Evolutionary conservation across 331 rosid genomes (phyloP).

Genomic region (Rosa hybrid): DNA sequence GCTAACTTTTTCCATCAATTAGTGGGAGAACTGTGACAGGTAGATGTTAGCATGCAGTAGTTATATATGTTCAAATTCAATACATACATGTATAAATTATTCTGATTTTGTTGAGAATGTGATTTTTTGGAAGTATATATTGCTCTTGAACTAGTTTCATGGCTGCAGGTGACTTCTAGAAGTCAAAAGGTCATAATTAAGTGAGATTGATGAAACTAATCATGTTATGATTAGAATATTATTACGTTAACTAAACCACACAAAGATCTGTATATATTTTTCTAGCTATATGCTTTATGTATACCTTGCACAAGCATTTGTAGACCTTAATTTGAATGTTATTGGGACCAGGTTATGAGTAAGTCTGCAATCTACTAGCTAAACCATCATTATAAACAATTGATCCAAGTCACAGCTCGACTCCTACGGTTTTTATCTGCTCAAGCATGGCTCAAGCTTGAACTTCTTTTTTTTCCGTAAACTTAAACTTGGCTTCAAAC

Average conservation of each 20-base stretch:
- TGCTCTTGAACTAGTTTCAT: background rate
- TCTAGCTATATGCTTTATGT: too few relatives aligned
- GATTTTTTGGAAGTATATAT: background rate
- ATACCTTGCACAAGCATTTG: too few relatives aligned
- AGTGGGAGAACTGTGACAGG: background rate
- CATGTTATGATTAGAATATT: background rate
- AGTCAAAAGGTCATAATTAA: background rate
- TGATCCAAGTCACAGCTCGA: too few relatives aligned
- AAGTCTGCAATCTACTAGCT: too few relatives aligned
- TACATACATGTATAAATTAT: background rate
- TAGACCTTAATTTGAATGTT: too few relatives aligned
- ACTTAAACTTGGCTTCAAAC: too few relatives aligned
- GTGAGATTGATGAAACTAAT: slow-evolving; percentile 5
- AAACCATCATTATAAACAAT: too few relatives aligned
- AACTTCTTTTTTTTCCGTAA: too few relatives aligned
- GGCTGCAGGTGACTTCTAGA: background rate
- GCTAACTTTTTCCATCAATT: slow-evolving; percentile 12
- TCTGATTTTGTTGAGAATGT: background rate
- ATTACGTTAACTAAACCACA: background rate
- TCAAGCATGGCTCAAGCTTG: too few relatives aligned
- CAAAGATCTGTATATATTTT: background rate
- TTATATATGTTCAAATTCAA: background rate
- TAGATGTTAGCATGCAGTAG: background rate
- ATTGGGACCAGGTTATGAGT: too few relatives aligned
- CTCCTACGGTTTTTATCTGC: too few relatives aligned